Base-by-base conservation (phyloP, 1,139 yeast genomes). In the Suhomyces taliae region DNA sequence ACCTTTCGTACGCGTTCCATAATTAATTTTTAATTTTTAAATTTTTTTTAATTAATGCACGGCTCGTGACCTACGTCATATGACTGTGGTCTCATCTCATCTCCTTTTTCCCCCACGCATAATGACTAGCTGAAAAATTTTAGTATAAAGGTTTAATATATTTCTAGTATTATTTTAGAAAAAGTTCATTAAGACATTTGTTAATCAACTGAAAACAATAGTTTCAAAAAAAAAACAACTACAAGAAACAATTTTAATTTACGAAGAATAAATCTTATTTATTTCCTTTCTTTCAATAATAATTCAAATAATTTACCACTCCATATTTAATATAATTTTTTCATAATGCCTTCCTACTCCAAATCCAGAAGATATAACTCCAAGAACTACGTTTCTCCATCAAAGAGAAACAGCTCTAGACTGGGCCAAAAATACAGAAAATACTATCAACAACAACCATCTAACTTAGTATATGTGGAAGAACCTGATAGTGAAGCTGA, bases 381-480 rank as follows among this genome's bases (percentile, higher is more conserved):
- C 36, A 47, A 47, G 45, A 43, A 41, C 40, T 40, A 37, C 31
- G 47, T 34, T 36, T 32, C 47, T 33, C 35, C 46, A 9, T 36
- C 24, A 7, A 37, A 31, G 12, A 41, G 39, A 41, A 31, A 29
- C 24, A 44, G 35, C 37, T 41, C 45, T 31, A 54, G 52, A 46
- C 36, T 50, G 34, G 42, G 49, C 42, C 56, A 48, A 31, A 56
- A 50, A 14, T 68, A 69, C 53, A 62, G 62, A 38, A 69, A 70
- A 49, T 68, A 65, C 52, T 68, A 67, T 52, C 65, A 62, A 48
- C 72, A 69, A 54, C 74, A 70, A 45, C 58, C 62, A 10, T 58
- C 62, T 29, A 62, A 66, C 43, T 59, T 63, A 45, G 77, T 67
- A 11, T 70, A 60, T 46, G 75, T 72, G 46, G 78, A 72, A 61